These are phyloP conservation scores for Sporothrix inflata DNA, from an alignment of 2,329 filamentous ascomycete genomes.

Conservation along the genomic window DNA sequence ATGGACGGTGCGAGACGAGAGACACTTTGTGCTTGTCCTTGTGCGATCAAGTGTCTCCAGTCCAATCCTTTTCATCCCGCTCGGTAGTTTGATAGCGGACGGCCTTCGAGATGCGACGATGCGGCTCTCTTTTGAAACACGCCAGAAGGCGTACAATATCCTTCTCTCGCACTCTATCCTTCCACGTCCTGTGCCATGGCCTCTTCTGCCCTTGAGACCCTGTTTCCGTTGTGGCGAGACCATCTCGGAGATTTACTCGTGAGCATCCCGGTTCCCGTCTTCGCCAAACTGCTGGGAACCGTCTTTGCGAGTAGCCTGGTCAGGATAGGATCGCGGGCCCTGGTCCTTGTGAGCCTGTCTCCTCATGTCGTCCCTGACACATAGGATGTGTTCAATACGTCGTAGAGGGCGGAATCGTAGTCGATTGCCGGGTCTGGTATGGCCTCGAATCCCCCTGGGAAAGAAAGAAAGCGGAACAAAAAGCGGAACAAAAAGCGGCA, in stretches of 20 bases:
- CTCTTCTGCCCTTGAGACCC: neutral
- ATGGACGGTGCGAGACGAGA: neutral
- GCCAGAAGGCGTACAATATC: neutral
- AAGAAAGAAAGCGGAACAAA: neutral
- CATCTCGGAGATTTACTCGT: neutral
- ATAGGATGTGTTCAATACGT: slow-evolving; percentile 16
- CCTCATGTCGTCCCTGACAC: neutral
- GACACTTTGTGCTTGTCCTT: too few relatives aligned
- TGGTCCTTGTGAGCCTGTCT: neutral
- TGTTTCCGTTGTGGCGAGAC: neutral
- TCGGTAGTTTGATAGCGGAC: neutral
- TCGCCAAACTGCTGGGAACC: neutral
- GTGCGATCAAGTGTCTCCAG: neutral
- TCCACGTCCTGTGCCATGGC: neutral
- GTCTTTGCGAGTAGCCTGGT: neutral
- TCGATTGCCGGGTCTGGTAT: neutral
- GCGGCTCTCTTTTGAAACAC: slow-evolving; percentile 6
- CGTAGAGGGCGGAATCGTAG: neutral
- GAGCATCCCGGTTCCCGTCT: neutral
- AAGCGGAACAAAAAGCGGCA: neutral
- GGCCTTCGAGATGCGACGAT: neutral
- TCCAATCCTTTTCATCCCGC: neutral
- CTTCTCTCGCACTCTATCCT: neutral
- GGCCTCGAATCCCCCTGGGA: neutral
- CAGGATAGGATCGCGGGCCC: neutral